Base-by-base conservation (phyloP, 306 rosid genomes). In the Ammopiptanthus mongolicus region DNA sequence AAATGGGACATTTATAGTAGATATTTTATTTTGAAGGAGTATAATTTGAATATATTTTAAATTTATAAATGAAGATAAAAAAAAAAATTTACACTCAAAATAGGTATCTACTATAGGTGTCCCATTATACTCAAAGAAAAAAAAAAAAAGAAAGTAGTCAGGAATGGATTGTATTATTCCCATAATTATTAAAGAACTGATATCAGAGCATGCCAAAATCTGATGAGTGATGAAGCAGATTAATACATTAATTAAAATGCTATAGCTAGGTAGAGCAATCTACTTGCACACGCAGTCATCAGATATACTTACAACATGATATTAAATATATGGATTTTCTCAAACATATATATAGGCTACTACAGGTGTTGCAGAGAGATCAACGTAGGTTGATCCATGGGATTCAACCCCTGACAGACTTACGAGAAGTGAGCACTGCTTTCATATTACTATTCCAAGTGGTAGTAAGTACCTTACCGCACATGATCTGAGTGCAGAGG, bases 361-460 rank as follows among this genome's bases (percentile, higher is more conserved):
- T 25, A 14, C 11, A 8, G 51, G 17, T 19, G 52, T 64, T 64
- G 34, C 29, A 68, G 74, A 68, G 44, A 68, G 25, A 68, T 12
- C 9, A 41, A 28, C 42, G 8, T n/a, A 67, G 73, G 42, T 67
- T 70, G 46, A 69, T 21, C 51, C 36, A 53, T 18, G 68, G 66
- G 56, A 4, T 39, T 41, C 1, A 65, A 72, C 48, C 46, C 25
- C 48, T 83, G 87, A 84, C 87, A 84, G 87, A 84, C 1, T 66
- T 80, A 52, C 76, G 87, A 84, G 87, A 62, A 72, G 87, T 80
- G 83, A 82, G 78, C 83, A 86, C 86, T 11, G 65, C 15, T 61
- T 51, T 41, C 76, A 53, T 52, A 46, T 23, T 29, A 12, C 13
- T 34, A 5, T 0, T 8, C 44, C 11, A 7, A 12, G 41, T 8